Evolutionary conservation across 352 stramenopile genomes (phyloP), one percentile per base, ranked within the genome.

Genomic region (Pilasporangium apinafurcum): DNA sequence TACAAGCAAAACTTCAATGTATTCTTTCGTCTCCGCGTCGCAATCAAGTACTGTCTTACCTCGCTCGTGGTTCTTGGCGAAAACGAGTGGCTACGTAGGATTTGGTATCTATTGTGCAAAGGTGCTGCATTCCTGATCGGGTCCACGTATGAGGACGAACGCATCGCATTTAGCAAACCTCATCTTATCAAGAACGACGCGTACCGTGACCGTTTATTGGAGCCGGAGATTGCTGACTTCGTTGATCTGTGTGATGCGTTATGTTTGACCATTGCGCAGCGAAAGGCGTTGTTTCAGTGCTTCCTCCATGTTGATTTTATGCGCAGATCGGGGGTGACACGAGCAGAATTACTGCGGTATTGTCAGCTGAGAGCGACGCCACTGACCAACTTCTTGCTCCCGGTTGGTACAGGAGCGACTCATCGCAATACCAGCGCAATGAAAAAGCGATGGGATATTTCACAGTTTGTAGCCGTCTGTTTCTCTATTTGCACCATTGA

Each of bases 401-500:
- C 65, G 3, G 55, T 53, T 9, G 42, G 57, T 1, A 4, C 28
- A 4, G 52, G 46, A 16, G 62, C 55, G 25, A 56, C 65, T 0
- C 69, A 86, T 37, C 65, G 73, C 41, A n/a, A n/a, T n/a, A n/a
- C n/a, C n/a, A 51, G 54, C 8, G 56, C 55, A 4, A 37, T 44
- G 17, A 50, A 29, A 0, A 50, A 65, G 52, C 68, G 74, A 25
- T 87, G 71, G 70, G 71, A 87, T 39, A 59, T 87, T 20, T 37
- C 69, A 16, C 74, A 87, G 33, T 45, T 82, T 8, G 41, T 87
- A 26, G 62, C 61, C 1, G 25, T 59, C 16, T 74, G 56, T 31
- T 87, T 84, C 41, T 83, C 74, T 4, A 20, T 85, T 13, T 87
- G 74, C n/a, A 85, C 74, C 14, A 53, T 70, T 27, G 53, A 72